Evolutionary conservation across 2,329 filamentous ascomycete species (phyloP), one percentile per base, ranked within the genome.

Genomic region (Nigrospora oryzae): DNA sequence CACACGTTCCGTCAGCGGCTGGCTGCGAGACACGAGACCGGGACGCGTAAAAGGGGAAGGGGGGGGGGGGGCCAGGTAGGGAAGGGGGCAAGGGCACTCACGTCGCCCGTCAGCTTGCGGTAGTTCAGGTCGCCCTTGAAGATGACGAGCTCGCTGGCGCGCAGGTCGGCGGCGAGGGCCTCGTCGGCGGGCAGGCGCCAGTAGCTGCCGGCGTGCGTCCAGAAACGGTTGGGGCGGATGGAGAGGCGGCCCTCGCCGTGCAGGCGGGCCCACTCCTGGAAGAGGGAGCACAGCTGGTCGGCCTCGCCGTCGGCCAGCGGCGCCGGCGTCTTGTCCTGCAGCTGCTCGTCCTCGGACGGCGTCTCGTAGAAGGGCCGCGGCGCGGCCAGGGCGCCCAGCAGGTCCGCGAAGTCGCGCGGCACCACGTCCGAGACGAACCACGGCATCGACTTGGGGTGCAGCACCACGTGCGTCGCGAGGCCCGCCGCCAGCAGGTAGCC

Each of bases 101-200:
- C 89, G 72, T 98, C 93, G 40, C 81, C 86, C 30, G 85, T 89
- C 53, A 98, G 65, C 65, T 98, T 98, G 49, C 93, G 76, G 65
- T 97, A 98, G 68, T 98, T 98, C 54, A 98, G 63, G 61, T 98
- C 93, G 3, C 93, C 93, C 72, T 98, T 98, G 73, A 97, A 97
- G 45, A 98, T 81, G 12, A 95, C 88, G 15, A 98, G 72, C 63
- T 95, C 87, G 52, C 86, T 87, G 49, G 80, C 68, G 69, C 89
- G 84, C 45, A 98, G 67, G 58, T 97, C 91, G 7, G 86, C 75
- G 43, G 80, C 75, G 12, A 98, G 68, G 28, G 77, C 74, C 3
- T 79, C 76, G 19, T 79, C 73, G 13, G 71, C 64, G 0, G 90
- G 89, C 47, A 98, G 65, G 31, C 89, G 77, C 90, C 93, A 97